Evolutionary conservation across 768 basidiomycete genomes (phyloP), one percentile per base, ranked within the genome.

Genomic region (Peribolospora baueri): DNA sequence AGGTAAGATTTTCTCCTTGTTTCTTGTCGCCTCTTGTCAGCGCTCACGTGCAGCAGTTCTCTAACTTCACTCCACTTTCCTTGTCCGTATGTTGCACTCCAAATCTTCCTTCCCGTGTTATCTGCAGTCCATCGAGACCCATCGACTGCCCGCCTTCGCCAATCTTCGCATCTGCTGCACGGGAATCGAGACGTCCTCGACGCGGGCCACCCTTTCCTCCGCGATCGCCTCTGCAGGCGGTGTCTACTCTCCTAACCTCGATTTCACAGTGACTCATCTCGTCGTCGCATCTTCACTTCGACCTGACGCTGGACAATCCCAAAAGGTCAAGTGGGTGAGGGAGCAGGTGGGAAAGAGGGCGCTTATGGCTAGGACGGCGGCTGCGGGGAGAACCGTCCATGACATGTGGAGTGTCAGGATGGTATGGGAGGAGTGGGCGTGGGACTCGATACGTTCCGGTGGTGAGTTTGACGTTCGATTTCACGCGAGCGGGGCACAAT

Each of bases 371-470:
- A 25, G 25, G 25, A 25, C 25, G 25, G 25, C 25, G 25, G 25
- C 25, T 25, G 25, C 25, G 25, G 25, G 25, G 25, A 25, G 25
- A 25, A 25, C 25, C 25, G 25, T 25, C 25, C 1, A 25, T 25
- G 25, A 25, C 25, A 25, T 25, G 25, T 25, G 25, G 25, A 25
- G 25, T 25, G 25, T 87, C 41, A 72, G 75, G 51, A 69, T 90
- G 3, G 77, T 93, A 1, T 91, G 88, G 82, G 86, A 90, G 63
- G 87, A 91, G 58, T 95, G 90, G 90, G 82, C 93, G 55, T 90
- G 85, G 85, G 88, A 93, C 62, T 90, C 76, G 38, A 62, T 90
- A 3, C 77, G 79, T 46, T 84, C 77, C 63, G 77, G 78, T 56
- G 84, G 81, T 71, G 58, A 50, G 66, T 64, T 25, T 1, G 25